Evolutionary conservation across 2,329 filamentous ascomycete genomes (phyloP).

Genomic region (Colletotrichum liaoningense): DNA sequence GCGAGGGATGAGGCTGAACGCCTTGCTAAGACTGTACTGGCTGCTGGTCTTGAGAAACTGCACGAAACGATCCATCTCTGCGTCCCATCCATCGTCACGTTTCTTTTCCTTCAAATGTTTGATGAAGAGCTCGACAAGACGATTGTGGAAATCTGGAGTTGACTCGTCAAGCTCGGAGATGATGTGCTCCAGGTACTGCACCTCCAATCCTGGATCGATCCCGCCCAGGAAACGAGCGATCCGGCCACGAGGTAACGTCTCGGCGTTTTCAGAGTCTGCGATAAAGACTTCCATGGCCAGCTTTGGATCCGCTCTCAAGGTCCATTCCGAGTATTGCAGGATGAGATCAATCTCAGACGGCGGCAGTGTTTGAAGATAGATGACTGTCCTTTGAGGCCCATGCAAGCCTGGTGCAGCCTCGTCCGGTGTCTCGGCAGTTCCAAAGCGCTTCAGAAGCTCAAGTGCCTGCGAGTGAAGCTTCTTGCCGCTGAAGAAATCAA

Average conservation of each 20-base stretch:
- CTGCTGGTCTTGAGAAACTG: slow-evolving; percentile 80
- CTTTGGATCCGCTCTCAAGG: slow-evolving; percentile 76
- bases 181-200: slow-evolving; percentile 89
- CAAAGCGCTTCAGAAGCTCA: slow-evolving; percentile 84
- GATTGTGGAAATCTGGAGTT: slow-evolving; percentile 89
- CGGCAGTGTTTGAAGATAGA: slow-evolving; percentile 89
- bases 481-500: slow-evolving; percentile 98
- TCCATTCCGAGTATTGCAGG: slow-evolving; percentile 92
- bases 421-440: slow-evolving; percentile 66
- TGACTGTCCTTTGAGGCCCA: slow-evolving; percentile 85
- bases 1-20: slow-evolving; percentile 80
- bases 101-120: slow-evolving; percentile 65
- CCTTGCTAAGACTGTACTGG: slow-evolving; percentile 83
- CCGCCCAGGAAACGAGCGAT: slow-evolving; percentile 80
- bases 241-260: slow-evolving; percentile 78
- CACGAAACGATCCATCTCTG: slow-evolving; percentile 75
- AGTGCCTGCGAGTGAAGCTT: slow-evolving; percentile 90
- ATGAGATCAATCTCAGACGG: slow-evolving; percentile 91
- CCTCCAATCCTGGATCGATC: slow-evolving; percentile 78
- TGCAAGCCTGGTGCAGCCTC: slow-evolving; percentile 70
- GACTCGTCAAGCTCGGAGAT: slow-evolving; percentile 87
- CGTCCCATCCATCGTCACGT: slow-evolving; percentile 62
- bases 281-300: slow-evolving; percentile 93
- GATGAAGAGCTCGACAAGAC: slow-evolving; percentile 76
- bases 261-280: slow-evolving; percentile 93